Percentiles rank a stretch among this genome's conserved stretches.
These are phyloP conservation scores for Starmerella roubikii DNA, from an alignment of 805 yeast species.

Conservation along the genomic window DNA sequence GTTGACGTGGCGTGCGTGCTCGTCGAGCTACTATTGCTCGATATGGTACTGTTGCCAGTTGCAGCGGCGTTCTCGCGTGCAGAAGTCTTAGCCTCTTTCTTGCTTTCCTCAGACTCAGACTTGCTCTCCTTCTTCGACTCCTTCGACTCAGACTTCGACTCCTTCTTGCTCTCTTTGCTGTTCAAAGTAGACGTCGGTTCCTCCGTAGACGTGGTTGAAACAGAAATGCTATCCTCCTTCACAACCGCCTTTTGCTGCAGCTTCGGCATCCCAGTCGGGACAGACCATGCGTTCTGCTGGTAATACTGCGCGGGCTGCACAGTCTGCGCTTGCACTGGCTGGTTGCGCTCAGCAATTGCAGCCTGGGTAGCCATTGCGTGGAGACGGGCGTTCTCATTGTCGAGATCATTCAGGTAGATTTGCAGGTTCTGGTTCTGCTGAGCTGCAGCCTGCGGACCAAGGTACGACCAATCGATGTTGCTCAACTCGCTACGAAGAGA, in stretches of 20 bases:
- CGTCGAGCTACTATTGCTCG: background rate
- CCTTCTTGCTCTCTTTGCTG: slow-evolving; percentile 5
- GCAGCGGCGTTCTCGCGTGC: slow-evolving; percentile 1
- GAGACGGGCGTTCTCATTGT: slow-evolving; percentile 8
- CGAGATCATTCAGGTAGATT: slow-evolving; percentile 11
- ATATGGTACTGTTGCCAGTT: background rate
- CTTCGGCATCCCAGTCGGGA: slow-evolving; percentile 3
- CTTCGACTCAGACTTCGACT: slow-evolving; percentile 12
- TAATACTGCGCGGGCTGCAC: too few relatives aligned
- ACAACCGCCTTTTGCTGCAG: slow-evolving; percentile 9
- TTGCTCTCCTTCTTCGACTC: slow-evolving; percentile 11
- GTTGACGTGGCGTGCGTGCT: background rate
- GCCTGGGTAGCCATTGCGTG: slow-evolving; percentile 7
- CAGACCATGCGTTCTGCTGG: background rate
- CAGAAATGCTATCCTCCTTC: slow-evolving; percentile 1
- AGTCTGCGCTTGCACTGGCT: background rate
- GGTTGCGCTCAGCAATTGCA: background rate
- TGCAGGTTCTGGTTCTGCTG: slow-evolving; percentile 14
- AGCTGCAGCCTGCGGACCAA: slow-evolving; percentile 14
- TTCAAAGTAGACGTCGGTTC: background rate
- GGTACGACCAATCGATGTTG: slow-evolving; percentile 14
- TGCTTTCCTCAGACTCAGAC: slow-evolving; percentile 6
- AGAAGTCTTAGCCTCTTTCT: slow-evolving; percentile 2
- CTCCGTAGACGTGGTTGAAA: slow-evolving; percentile 1
- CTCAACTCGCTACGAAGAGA: slow-evolving; percentile 9